A percentile compares a stretch with the other conserved stretches of the same genome.
These are phyloP conservation scores for Calonectria ilicicola DNA, from an alignment of 2,329 filamentous ascomycete species.

Conservation along the genomic window DNA sequence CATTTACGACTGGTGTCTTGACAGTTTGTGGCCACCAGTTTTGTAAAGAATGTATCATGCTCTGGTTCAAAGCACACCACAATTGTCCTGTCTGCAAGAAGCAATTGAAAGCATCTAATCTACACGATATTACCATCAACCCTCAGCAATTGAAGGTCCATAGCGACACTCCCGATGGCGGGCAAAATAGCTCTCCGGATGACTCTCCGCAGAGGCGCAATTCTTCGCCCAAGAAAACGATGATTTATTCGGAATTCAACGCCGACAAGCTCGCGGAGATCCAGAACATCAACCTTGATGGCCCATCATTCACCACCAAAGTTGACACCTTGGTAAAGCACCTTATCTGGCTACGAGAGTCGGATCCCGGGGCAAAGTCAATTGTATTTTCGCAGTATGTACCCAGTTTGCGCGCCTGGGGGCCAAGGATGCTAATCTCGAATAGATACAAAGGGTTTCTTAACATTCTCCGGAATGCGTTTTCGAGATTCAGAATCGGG, in stretches of 20 bases:
- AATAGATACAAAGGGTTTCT: constrained; percentile 80
- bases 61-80: constrained; percentile 80
- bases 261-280: constrained; percentile 81
- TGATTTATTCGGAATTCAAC: constrained; percentile 84
- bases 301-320: constrained; percentile 86
- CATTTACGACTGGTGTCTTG: constrained; percentile 82
- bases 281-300: constrained; percentile 80
- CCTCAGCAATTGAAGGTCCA: constrained; percentile 79
- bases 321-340: constrained; percentile 87
- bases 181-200: constrained; percentile 15
- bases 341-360: constrained; percentile 84
- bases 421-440: constrained; percentile 20
- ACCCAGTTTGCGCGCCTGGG: not conserved
- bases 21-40: constrained; percentile 94
- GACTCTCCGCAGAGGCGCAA: constrained; percentile 30
- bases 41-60: constrained; percentile 85
- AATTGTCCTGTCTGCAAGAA: constrained; percentile 90
- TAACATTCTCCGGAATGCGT: constrained; percentile 76
- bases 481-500: constrained; percentile 78
- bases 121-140: constrained; percentile 89
- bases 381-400: constrained; percentile 89
- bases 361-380: constrained; percentile 88
- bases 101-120: constrained; percentile 71
- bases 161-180: constrained; percentile 37
- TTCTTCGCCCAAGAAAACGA: constrained; percentile 47